A percentile compares a stretch with the other conserved stretches of the same genome.
Conservation (phyloP, 2,329 filamentous ascomycete genomes). For the Aureobasidium sp. region DNA sequence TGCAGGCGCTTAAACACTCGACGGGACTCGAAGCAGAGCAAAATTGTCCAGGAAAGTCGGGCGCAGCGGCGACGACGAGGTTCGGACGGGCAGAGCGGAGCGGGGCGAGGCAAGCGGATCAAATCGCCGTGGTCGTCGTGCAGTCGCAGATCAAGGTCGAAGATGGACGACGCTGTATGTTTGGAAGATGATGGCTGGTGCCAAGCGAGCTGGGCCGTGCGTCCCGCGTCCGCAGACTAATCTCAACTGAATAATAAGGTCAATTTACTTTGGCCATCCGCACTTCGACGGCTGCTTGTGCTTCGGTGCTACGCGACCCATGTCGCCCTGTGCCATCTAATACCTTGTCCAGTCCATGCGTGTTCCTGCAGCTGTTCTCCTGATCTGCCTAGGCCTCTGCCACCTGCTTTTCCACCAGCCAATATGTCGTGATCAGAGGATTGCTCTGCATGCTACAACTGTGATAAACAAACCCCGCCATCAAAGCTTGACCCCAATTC, state of each 20-base stretch:
- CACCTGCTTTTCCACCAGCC: neutral
- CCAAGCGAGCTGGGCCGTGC: neutral
- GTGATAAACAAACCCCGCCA: neutral
- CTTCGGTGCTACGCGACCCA: neutral
- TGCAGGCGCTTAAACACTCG: conserved; percentile 13
- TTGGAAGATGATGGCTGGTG: conserved; percentile 11
- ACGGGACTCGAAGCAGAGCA: neutral
- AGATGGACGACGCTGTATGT: neutral
- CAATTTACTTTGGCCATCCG: neutral
- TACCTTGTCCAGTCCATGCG: neutral
- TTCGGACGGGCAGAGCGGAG: neutral
- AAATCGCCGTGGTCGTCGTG: conserved; percentile 10
- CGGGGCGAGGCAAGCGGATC: conserved; percentile 1
- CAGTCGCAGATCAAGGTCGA: conserved; percentile 11
- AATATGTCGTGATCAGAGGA: neutral
- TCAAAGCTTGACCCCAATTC: conserved; percentile 6
- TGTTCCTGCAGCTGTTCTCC: conserved; percentile 9
- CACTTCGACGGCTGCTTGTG: neutral
- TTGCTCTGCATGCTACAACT: neutral
- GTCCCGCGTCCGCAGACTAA: neutral
- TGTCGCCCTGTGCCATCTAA: neutral
- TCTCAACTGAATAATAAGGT: neutral
- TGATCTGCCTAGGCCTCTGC: neutral
- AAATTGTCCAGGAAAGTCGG: neutral
- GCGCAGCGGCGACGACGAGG: neutral